Evolutionary conservation across 169 alveolate species (phyloP), one percentile per base, ranked within the genome.

Genomic region (Eimeria falciformis): DNA sequence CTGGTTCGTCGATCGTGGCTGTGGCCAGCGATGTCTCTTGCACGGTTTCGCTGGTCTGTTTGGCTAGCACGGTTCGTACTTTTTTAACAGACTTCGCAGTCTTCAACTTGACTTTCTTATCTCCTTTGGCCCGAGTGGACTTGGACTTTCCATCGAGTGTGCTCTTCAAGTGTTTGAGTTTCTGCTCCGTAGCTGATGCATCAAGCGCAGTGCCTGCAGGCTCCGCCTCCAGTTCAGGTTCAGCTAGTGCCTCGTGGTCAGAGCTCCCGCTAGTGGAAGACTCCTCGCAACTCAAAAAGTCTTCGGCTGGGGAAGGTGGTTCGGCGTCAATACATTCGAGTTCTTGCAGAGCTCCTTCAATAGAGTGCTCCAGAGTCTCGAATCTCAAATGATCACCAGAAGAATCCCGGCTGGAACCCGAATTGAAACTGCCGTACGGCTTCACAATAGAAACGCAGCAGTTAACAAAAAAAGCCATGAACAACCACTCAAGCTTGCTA

Each of bases 341-440:
- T 29, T 87, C 93, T 45, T 87, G 93, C 56, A 87, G 47, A 1
- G 93, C 87, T 55, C 87, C 93, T 33, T 87, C 93, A 11, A 87
- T 87, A 29, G 93, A 77, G 2, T 77, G 93, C 55, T 87, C 93
- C 62, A 87, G 40, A n/a, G 93, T 87, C 78, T 87, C 93, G 40
- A 79, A 79, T 71, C 89, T n/a, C 73, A 79, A 25, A 40, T 50
- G 75, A 2, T 45, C 89, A n/a, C 86, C 86, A 0, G 68, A 55
- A 0, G 89, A 53, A 4, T 79, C 89, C 21, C 89, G 75, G 40
- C 89, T 79, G 23, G 89, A 79, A 46, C 33, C 4, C 11, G 89
- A 79, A 17, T 55, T 73, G 75, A 79, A 23, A n/a, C 75, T 79
- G 23, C 73, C 89, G 25, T 55, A 50, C 3, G 56, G 43, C 89